Base-by-base conservation (phyloP, 2,329 filamentous ascomycete species). In the Lasiodiplodia sp. region DNA sequence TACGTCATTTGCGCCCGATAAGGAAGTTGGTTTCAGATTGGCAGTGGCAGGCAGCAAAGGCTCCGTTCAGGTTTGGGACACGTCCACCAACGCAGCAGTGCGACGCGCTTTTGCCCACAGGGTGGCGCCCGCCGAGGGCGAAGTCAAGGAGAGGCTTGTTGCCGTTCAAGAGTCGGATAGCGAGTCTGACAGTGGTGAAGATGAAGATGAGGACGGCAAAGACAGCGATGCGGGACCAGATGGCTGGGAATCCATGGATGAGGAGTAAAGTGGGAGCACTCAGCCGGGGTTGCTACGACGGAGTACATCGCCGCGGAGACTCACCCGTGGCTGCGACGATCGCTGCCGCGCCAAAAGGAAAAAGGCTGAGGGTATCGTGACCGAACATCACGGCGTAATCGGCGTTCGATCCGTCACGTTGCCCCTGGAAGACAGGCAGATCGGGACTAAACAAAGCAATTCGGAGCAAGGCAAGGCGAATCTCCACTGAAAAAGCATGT, bases 31-130 rank as follows among this genome's bases (percentile, higher is more conserved):
- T 28, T 99, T 98, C 86, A 87, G 96, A 66, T 86, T 99, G 55
- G 92, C 94, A 2, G 93, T 99, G 21, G 96, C 95, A 7, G 96
- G 96, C 67, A 98, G 94, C 84, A 96, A 96, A 83, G 96, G 96
- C 56, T 88, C 88, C 44, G 90, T 98, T 77, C 92, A 97, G 79
- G 90, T 99, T 66, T 99, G 96, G 96, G 95, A 98, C 80, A 97
- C 96, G 25, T 91, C 93, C 79, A 99, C 96, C 68, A 99, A 99
- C 79, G 88, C 88, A 16, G 91, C 92, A 31, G 93, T 99, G 38
- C 88, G 96, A 69, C 87, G 91, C 71, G 90, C 91, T 1, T 99
- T 99, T 82, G 93, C 92, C 44, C 88, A 84, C 75, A 90, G 88
- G 69, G 86, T 95, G 68, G 86, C 72, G 69, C 77, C 88, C 44